A percentile compares a stretch with the other conserved stretches of the same genome.
These are phyloP conservation scores for Chondrus crispus DNA, from an alignment of 23 red algal species.

Conservation along the genomic window DNA sequence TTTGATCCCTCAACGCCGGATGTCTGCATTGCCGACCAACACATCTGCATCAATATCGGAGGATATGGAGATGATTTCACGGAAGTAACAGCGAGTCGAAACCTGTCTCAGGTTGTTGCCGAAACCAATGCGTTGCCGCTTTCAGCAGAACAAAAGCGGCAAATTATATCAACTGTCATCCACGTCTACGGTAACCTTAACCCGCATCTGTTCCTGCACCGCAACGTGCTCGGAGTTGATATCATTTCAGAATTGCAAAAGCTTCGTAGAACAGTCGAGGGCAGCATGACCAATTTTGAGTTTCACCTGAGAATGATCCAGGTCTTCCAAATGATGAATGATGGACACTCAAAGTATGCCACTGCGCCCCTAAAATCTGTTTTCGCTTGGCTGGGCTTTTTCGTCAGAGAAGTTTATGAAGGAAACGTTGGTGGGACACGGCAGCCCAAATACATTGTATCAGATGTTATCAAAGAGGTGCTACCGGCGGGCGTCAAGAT, in stretches of 20 bases:
- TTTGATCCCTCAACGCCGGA: too few relatives aligned
- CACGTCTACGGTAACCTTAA: not conserved
- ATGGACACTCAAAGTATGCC: not conserved
- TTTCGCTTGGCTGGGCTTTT: not conserved
- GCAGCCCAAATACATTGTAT: not conserved
- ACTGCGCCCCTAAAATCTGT: not conserved
- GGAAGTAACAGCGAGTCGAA: too few relatives aligned
- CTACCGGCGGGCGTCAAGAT: not conserved
- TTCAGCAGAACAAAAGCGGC: too few relatives aligned
- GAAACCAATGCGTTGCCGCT: too few relatives aligned
- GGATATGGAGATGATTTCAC: too few relatives aligned
- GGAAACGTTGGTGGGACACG: not conserved
- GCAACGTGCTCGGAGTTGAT: not conserved
- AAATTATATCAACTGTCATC: not conserved
- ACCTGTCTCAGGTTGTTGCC: too few relatives aligned
- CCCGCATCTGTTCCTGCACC: constrained; percentile 3
- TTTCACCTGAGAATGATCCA: not conserved
- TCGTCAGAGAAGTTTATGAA: not conserved
- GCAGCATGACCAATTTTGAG: not conserved
- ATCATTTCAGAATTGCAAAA: not conserved
- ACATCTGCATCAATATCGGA: too few relatives aligned
- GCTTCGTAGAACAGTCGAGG: too few relatives aligned
- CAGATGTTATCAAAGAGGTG: not conserved
- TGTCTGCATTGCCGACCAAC: too few relatives aligned
- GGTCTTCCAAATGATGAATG: not conserved